A percentile compares a stretch with the other conserved stretches of the same genome.
Evolutionary conservation across 345 rosid genomes (phyloP).

Genomic region (Citrus sp.): DNA sequence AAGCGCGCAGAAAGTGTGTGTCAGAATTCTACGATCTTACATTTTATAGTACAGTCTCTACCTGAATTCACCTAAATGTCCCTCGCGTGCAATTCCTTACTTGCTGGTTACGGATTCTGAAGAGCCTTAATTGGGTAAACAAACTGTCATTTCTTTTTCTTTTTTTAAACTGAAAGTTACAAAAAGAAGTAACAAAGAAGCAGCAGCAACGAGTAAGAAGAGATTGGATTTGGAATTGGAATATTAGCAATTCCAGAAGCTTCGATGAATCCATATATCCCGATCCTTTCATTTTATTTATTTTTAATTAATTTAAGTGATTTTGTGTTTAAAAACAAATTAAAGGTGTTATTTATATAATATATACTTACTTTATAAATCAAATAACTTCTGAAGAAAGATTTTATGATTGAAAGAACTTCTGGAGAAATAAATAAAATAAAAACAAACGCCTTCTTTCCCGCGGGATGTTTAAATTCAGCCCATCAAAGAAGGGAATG

Average conservation of each 20-base stretch:
- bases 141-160: too few relatives aligned
- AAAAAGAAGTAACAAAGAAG: neutral
- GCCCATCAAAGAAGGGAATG: too few relatives aligned
- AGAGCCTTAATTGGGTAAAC: neutral
- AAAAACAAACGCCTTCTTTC: neutral
- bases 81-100: neutral
- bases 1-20: neutral
- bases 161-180: neutral
- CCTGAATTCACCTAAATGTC: neutral
- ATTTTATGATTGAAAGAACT: neutral
- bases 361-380: too few relatives aligned
- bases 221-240: neutral
- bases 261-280: neutral
- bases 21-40: neutral
- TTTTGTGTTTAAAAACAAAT: too few relatives aligned
- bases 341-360: neutral
- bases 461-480: neutral
- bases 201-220: neutral
- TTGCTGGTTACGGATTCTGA: too few relatives aligned
- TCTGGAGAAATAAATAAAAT: too few relatives aligned
- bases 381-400: too few relatives aligned
- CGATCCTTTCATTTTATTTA: too few relatives aligned
- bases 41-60: neutral
- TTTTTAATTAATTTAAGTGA: too few relatives aligned
- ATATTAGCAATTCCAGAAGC: neutral